Evolutionary conservation across 2,329 filamentous ascomycete species (phyloP).

Genomic region (Nemania sp.): DNA sequence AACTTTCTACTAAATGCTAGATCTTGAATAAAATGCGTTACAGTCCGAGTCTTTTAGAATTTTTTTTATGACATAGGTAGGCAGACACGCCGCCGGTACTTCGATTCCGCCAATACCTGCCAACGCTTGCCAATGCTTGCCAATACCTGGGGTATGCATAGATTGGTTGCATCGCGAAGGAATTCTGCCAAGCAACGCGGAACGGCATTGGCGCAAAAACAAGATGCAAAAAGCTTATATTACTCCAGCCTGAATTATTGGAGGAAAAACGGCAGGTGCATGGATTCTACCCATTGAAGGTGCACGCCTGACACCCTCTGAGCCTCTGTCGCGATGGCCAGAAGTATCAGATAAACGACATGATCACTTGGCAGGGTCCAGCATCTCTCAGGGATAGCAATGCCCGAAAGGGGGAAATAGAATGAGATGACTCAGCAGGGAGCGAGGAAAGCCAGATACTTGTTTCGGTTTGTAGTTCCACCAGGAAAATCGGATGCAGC

Average conservation of each 20-base stretch:
- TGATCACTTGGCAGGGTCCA: background rate
- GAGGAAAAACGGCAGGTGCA: slow-evolving; percentile 12
- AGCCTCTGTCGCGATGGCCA: background rate
- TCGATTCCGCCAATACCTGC: slow-evolving; percentile 3
- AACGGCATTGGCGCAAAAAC: slow-evolving; percentile 22
- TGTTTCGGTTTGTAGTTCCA: no score
- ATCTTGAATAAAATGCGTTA: no score
- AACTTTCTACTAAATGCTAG: background rate
- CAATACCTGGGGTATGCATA: slow-evolving; percentile 19
- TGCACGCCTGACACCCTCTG: background rate
- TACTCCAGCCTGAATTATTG: background rate
- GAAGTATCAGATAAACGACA: slow-evolving; percentile 1
- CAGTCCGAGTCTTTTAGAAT: no score
- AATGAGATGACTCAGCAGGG: no score
- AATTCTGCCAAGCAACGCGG: background rate
- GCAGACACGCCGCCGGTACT: background rate
- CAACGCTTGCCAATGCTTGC: slow-evolving; percentile 9
- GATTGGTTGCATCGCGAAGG: slow-evolving; percentile 8
- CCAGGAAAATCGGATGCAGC: no score
- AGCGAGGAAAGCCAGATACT: no score
- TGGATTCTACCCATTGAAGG: background rate
- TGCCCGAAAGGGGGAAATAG: background rate
- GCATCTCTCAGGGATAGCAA: background rate
- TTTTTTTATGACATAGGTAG: background rate
- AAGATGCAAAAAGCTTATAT: background rate